Conservation (phyloP, 352 stramenopile genomes). For the Pythium periplocum region DNA sequence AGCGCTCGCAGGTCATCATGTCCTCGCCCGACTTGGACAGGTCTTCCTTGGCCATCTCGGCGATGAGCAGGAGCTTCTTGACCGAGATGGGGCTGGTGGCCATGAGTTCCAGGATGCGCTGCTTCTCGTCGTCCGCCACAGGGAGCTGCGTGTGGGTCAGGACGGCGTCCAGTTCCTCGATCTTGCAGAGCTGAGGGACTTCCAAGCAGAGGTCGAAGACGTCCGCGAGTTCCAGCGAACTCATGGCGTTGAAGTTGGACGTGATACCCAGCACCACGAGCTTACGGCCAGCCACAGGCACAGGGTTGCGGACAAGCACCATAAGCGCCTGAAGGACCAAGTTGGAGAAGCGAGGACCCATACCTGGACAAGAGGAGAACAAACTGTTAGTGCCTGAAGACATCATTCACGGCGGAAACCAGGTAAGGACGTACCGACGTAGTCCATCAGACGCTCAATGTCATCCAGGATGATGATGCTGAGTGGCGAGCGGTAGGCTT, state of each 20-base stretch:
- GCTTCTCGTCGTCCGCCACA: conserved; percentile 57
- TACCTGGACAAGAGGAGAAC: conserved; percentile 24
- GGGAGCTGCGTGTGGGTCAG: conserved; percentile 78
- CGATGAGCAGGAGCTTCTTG: conserved; percentile 97
- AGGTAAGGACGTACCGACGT: conserved; percentile 50
- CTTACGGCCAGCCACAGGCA: conserved; percentile 90
- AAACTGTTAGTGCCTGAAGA: conserved; percentile 11
- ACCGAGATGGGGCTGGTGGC: conserved; percentile 94
- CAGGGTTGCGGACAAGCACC: conserved; percentile 97
- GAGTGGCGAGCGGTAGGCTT: conserved; percentile 97
- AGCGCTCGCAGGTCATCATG: conserved; percentile 66
- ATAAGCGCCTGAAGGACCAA: conserved; percentile 97
- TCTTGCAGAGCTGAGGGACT: conserved; percentile 89
- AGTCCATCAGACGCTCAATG: conserved; percentile 99
- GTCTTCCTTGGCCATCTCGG: conserved; percentile 95
- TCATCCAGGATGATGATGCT: conserved; percentile 99
- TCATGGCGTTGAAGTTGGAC: conserved; percentile 88
- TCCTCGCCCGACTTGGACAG: conserved; percentile 53
- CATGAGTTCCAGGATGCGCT: conserved; percentile 65
- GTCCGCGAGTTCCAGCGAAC: conserved; percentile 91
- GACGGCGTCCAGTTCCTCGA: conserved; percentile 86
- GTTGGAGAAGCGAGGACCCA: conserved; percentile 98
- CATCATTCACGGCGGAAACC: conserved; percentile 2
- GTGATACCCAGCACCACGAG: conserved; percentile 96
- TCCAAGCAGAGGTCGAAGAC: conserved; percentile 93